Evolutionary conservation across 2,329 filamentous ascomycete genomes (phyloP), one percentile per base, ranked within the genome.

Genomic region (Penicillium brasilianum): DNA sequence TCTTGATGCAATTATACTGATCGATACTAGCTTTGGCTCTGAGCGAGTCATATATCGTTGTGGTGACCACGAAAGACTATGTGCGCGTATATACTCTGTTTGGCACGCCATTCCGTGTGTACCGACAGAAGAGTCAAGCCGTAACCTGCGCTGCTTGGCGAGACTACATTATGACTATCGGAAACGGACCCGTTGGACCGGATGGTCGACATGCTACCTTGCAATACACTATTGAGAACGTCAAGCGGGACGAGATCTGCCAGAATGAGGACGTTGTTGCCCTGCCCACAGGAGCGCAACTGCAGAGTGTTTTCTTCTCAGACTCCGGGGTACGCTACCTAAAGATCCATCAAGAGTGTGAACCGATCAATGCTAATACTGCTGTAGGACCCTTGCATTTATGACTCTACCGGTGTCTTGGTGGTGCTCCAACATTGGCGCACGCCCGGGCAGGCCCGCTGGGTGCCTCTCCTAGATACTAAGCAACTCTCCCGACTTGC

Each of bases 81-180:
- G 90, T 98, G 8, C 88, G 95, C 55, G 87, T 99, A 20, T 99
- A 93, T 78, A 97, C 93, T 0, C 84, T 98, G 14, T 98, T 95
- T 75, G 95, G 95, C 28, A 88, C 96, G 36, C 93, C 95, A 0
- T 90, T 92, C 68, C 88, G 91, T 53, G 88, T 99, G 1, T 97
- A 96, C 76, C 85, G 95, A 25, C 93, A 96, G 65, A 98, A 98
- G 81, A 93, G 90, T 77, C 93, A 94, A 1, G 91, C 92, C 55
- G 93, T 99, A 20, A 95, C 93, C 0, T 99, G 95, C 72, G 92
- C 93, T 0, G 94, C 92, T 69, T 98, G 92, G 91, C 86, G 90
- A 66, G 93, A 99, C 80, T 98, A 98, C 76, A 89, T 99, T n/a
- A 85, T 98, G 74, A 97, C 93, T 0, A 87, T 99, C 68, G 94